Conservation (phyloP, 208 protist genomes). For the Trypanosoma cruzi region DNA sequence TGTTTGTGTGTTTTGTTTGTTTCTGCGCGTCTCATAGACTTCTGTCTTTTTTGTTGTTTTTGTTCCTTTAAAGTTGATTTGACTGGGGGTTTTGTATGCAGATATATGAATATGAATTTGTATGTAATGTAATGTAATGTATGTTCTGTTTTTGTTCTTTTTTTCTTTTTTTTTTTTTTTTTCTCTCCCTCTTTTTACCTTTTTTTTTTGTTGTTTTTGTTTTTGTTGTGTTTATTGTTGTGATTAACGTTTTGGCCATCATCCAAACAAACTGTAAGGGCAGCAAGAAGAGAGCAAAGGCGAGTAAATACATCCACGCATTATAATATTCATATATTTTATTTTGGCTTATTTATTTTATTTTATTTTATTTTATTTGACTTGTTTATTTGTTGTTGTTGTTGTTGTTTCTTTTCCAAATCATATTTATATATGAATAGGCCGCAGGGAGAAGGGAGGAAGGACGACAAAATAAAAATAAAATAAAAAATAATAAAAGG, state of each 20-base stretch:
- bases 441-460: too few species aligned
- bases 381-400: slow-evolving; percentile 26
- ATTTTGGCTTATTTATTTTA: too few species aligned
- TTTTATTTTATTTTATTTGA: slow-evolving; percentile 14
- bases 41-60: not conserved
- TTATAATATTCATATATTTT: too few species aligned
- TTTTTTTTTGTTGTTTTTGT: too few species aligned
- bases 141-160: not conserved
- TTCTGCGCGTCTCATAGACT: not conserved
- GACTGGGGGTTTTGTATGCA: not conserved
- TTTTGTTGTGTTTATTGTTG: not conserved
- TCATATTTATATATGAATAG: too few species aligned
- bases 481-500: too few species aligned
- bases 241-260: not conserved
- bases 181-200: too few species aligned
- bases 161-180: not conserved
- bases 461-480: too few species aligned
- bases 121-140: too few species aligned
- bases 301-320: too few species aligned
- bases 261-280: not conserved
- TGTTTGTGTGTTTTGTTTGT: not conserved
- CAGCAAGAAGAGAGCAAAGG: too few species aligned
- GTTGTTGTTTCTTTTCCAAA: slow-evolving; percentile 23
- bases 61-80: not conserved
- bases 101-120: too few species aligned